A percentile compares a stretch with the other conserved stretches of the same genome.
Conservation (phyloP, 305 asterid species). For the Fraxinus paxiana region DNA sequence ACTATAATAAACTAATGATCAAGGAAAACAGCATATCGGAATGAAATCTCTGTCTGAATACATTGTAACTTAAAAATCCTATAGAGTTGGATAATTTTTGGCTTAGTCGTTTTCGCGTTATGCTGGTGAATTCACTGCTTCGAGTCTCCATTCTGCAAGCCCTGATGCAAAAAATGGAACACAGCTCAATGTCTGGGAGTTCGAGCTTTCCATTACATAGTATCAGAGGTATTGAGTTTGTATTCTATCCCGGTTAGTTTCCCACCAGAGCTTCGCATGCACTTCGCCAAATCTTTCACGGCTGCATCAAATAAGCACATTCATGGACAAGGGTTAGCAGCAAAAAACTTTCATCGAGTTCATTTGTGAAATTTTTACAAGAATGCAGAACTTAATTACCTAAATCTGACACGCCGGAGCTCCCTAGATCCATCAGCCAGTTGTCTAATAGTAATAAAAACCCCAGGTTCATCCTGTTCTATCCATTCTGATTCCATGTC, state of each 20-base stretch:
- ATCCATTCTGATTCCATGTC: conserved; percentile 91
- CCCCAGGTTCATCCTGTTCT: conserved; percentile 98
- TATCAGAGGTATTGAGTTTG: conserved; percentile 83
- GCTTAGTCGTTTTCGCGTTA: neutral
- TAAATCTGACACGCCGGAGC: conserved; percentile 93
- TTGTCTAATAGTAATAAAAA: conserved; percentile 86
- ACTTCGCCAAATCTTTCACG: conserved; percentile 89
- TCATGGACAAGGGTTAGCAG: neutral
- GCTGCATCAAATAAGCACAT: conserved; percentile 33
- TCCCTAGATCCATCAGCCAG: conserved; percentile 88
- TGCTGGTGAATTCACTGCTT: neutral
- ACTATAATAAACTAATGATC: neutral
- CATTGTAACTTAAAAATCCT: neutral
- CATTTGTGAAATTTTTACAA: neutral
- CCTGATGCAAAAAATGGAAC: conserved; percentile 8
- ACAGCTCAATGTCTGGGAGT: neutral
- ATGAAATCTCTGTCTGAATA: neutral
- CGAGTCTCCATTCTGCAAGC: neutral
- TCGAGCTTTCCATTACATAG: conserved; percentile 2
- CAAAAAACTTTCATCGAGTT: neutral
- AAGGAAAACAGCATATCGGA: neutral
- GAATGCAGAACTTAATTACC: conserved; percentile 39
- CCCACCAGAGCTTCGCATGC: conserved; percentile 97
- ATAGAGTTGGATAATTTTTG: conserved; percentile 18
- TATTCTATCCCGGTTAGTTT: conserved; percentile 88